Percentiles rank a stretch among this genome's conserved stretches.
These are phyloP conservation scores for Juglanconis sp. DNA, from an alignment of 2,329 filamentous ascomycete genomes.

Conservation along the genomic window DNA sequence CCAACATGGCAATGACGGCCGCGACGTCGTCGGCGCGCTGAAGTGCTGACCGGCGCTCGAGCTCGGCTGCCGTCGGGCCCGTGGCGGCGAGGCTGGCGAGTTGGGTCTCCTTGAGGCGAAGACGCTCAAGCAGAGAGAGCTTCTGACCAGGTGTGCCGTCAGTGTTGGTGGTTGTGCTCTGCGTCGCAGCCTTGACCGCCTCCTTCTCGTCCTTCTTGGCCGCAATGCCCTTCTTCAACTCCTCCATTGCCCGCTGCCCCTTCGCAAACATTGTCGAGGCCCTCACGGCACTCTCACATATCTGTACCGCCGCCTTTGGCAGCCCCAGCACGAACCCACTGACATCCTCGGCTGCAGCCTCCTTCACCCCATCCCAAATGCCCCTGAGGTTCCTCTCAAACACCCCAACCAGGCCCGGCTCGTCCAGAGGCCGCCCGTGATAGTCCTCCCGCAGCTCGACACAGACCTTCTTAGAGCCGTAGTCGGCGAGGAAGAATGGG, in stretches of 20 bases:
- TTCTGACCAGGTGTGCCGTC: conserved; percentile 38
- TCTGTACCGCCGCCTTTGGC: conserved; percentile 51
- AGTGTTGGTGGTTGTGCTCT: conserved; percentile 34
- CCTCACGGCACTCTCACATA: conserved; percentile 49
- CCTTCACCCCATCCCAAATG: conserved; percentile 37
- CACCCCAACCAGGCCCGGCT: conserved; percentile 49
- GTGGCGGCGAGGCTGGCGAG: conserved; percentile 39
- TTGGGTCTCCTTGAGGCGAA: conserved; percentile 67
- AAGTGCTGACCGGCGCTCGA: conserved; percentile 62
- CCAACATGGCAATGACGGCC: conserved; percentile 64
- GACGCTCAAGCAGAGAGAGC: conserved; percentile 71
- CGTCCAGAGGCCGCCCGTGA: conserved; percentile 40
- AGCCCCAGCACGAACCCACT: conserved; percentile 54
- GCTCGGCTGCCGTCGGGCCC: conserved; percentile 50
- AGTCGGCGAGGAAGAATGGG: conserved; percentile 39
- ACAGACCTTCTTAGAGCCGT: conserved; percentile 54
- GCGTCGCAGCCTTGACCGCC: conserved; percentile 23
- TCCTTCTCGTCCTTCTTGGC: conserved; percentile 47
- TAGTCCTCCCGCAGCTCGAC: conserved; percentile 49
- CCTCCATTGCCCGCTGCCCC: conserved; percentile 66
- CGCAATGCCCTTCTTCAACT: conserved; percentile 62
- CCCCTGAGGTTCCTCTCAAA: conserved; percentile 52
- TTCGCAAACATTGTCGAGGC: conserved; percentile 58
- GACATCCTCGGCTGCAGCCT: conserved; percentile 28
- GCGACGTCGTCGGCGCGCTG: conserved; percentile 67